Conservation (phyloP, 1,284 basidiomycete genomes). For the Puccinia hordei region DNA sequence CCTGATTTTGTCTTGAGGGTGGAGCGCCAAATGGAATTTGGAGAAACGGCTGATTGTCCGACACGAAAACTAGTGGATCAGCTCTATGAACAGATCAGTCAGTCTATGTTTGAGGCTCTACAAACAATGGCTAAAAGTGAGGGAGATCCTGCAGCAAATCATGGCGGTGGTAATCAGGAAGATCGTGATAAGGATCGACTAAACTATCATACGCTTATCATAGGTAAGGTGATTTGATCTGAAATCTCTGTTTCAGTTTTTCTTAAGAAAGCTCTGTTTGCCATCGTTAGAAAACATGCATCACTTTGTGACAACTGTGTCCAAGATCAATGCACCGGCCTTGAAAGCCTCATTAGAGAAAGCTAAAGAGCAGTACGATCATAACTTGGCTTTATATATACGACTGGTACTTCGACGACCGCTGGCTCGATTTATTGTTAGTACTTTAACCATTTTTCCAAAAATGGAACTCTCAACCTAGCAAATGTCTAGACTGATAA, state of each 20-base stretch:
- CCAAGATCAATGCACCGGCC: slow-evolving; percentile 66
- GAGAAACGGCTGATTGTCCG: slow-evolving; percentile 67
- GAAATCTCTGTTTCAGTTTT: slow-evolving; percentile 5
- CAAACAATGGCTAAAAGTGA: slow-evolving; percentile 93
- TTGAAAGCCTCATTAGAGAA: slow-evolving; percentile 71
- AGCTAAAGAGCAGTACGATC: slow-evolving; percentile 81
- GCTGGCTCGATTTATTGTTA: slow-evolving; percentile 81
- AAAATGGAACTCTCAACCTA: not conserved
- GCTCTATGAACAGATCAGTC: slow-evolving; percentile 83
- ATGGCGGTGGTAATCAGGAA: slow-evolving; percentile 63
- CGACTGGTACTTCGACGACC: slow-evolving; percentile 82
- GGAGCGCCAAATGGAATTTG: slow-evolving; percentile 77
- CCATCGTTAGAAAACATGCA: slow-evolving; percentile 83
- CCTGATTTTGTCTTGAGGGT: slow-evolving; percentile 81
- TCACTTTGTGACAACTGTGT: slow-evolving; percentile 80
- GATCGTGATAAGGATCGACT: slow-evolving; percentile 82
- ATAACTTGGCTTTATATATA: slow-evolving; percentile 81
- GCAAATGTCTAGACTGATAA: not conserved
- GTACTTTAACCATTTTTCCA: slow-evolving; percentile 58
- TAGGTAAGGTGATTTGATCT: slow-evolving; percentile 68
- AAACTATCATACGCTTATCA: slow-evolving; percentile 92
- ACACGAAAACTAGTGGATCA: slow-evolving; percentile 76
- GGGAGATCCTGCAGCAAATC: slow-evolving; percentile 64
- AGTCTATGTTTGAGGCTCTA: slow-evolving; percentile 84
- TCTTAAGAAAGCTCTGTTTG: not conserved